Conservation (phyloP, 2,329 filamentous ascomycete genomes). For the Apiospora marii region DNA sequence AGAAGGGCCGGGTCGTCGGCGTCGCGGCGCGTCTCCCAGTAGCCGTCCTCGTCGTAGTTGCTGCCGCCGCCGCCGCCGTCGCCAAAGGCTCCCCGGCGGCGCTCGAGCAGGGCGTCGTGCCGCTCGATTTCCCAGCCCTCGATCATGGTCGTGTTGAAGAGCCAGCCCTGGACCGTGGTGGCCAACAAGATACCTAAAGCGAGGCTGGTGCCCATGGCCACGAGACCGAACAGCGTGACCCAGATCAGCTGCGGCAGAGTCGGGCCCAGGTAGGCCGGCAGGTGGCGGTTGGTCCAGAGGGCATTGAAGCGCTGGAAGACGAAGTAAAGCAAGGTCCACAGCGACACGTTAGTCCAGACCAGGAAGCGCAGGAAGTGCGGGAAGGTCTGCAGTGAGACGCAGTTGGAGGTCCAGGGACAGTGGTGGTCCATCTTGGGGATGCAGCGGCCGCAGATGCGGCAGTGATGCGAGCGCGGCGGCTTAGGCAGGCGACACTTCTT, state of each 20-base stretch:
- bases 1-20: conserved; percentile 49
- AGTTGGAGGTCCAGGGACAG: conserved; percentile 86
- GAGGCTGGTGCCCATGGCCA: conserved; percentile 66
- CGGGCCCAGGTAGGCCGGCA: conserved; percentile 80
- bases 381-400: conserved; percentile 82
- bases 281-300: conserved; percentile 70
- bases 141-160: conserved; percentile 80
- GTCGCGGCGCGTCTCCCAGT: conserved; percentile 47
- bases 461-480: conserved; percentile 82
- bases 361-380: conserved; percentile 86
- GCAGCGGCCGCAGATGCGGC: conserved; percentile 76
- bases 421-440: conserved; percentile 87
- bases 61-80: conserved; percentile 40
- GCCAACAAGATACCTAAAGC: conserved; percentile 70
- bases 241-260: conserved; percentile 64
- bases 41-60: conserved; percentile 41
- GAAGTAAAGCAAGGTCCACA: conserved; percentile 68
- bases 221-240: conserved; percentile 66
- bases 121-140: conserved; percentile 78
- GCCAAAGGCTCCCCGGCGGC: conserved; percentile 50
- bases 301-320: conserved; percentile 65
- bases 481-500: conserved; percentile 78
- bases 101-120: conserved; percentile 63
- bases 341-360: conserved; percentile 69
- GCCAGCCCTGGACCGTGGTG: conserved; percentile 67